phyloP scores from a whole-genome alignment of 2,329 filamentous ascomycete species.

The Colletotrichum ledebouriae region DNA sequence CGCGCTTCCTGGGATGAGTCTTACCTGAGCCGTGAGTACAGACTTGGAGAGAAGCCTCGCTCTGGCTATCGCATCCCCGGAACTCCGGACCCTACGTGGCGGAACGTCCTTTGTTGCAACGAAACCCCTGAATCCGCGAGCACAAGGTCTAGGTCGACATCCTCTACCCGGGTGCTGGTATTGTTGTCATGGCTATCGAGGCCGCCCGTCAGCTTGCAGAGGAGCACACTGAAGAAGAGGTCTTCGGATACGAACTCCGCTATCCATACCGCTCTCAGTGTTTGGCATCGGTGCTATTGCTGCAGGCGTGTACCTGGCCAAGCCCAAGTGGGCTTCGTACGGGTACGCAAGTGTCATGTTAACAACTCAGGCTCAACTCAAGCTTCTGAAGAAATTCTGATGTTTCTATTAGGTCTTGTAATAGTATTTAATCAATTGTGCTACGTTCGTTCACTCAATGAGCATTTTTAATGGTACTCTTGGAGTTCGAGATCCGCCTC shows the following conservation, averaged over 20 bases:
- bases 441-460: not conserved
- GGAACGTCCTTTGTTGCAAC: constrained; percentile 45
- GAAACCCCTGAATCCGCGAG: constrained; percentile 61
- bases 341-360: not conserved
- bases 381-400: not conserved
- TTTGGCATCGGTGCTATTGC: not conserved
- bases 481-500: too few relatives aligned
- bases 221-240: constrained; percentile 20
- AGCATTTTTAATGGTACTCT: not conserved
- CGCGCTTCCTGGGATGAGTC: constrained; percentile 39
- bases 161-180: constrained; percentile 55
- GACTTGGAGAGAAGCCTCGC: constrained; percentile 33
- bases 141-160: constrained; percentile 60
- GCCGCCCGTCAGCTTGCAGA: constrained; percentile 42
- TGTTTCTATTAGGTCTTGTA: not conserved
- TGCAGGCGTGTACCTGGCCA: constrained; percentile 9
- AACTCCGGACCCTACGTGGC: constrained; percentile 34
- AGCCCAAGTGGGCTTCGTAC: constrained; percentile 9
- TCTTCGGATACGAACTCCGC: constrained; percentile 44
- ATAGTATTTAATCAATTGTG: not conserved
- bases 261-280: constrained; percentile 43
- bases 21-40: constrained; percentile 39
- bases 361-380: not conserved
- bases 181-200: constrained; percentile 49
- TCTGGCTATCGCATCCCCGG: constrained; percentile 29